Base-by-base conservation (phyloP, 2,329 filamentous ascomycete genomes). In the Neophaeococcomyces aloes region DNA sequence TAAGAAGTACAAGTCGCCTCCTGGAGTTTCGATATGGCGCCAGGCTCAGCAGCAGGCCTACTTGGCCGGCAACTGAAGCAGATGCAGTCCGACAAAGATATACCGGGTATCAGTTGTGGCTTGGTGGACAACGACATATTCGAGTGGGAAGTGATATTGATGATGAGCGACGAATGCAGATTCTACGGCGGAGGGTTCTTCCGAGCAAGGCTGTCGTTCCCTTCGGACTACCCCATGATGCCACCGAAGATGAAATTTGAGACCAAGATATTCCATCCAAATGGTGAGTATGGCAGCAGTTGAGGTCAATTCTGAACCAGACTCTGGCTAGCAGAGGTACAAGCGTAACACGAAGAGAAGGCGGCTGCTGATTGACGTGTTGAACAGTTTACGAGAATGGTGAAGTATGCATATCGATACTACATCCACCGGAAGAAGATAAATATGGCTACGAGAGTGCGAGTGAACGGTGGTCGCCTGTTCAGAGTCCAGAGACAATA, bases 81-180 rank as follows among this genome's bases (percentile, higher is more conserved):
- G 61, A 96, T 98, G 78, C 86, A 94, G 66, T 79, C 75, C 18
- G 81, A 86, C 62, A 89, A 87, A 61, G 87, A 94, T 64, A 83
- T 96, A 36, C 86, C 86, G 0, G 91, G 89, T 42, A 94, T 96
- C 59, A 95, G 87, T 49, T 94, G 86, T 57, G 91, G 91, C 0
- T 70, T 98, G 33, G 79, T 88, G 41, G 79, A 81, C 57, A 84
- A 83, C 62, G 83, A 94, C 61, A 79, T 96, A 7, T 95, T 95
- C 54, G 84, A 94, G 69, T 98, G 91, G 91, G 88, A 96, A 65
- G 87, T 96, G 15, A 94, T 95, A 84, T 78, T 98, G 48, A 96
- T 98, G 89, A 89, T 96, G 53, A 86, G 79, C 50, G 88, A 95
- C 56, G 87, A 94, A 60, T 88, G 84, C 66, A 89, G 88, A 66